Evolutionary conservation across 495 filamentous ascomycete species (phyloP).

Genomic region (Podospora comata): DNA sequence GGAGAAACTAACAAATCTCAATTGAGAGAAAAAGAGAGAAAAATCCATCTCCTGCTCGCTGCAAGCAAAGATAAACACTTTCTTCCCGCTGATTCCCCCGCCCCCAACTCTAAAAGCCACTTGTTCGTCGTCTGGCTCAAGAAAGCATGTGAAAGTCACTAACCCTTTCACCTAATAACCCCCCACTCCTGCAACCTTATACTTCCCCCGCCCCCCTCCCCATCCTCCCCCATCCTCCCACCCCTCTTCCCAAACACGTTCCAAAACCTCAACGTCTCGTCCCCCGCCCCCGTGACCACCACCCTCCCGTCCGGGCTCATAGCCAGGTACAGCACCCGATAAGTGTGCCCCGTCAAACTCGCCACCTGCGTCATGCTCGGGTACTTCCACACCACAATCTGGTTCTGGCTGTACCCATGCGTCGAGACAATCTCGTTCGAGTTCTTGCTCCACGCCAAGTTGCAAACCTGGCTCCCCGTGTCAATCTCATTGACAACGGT

Average conservation of each 20-base stretch:
- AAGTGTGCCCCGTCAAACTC: constrained; percentile 92
- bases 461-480: constrained; percentile 95
- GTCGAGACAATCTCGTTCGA: constrained; percentile 96
- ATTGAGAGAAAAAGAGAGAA: too few relatives aligned
- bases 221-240: constrained; percentile 48
- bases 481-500: constrained; percentile 79
- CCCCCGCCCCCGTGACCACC: constrained; percentile 92
- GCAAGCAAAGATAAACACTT: neutral
- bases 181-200: constrained; percentile 62
- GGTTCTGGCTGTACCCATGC: constrained; percentile 96
- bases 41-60: too few relatives aligned
- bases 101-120: neutral
- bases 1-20: too few relatives aligned
- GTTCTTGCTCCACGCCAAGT: constrained; percentile 92
- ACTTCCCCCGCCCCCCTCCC: constrained; percentile 33
- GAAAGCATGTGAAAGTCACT: neutral
- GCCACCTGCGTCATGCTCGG: constrained; percentile 95
- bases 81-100: neutral
- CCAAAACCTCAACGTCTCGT: constrained; percentile 96
- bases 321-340: constrained; percentile 89
- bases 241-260: constrained; percentile 75
- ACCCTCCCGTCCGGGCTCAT: constrained; percentile 95
- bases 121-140: too few relatives aligned
- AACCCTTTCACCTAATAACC: constrained; percentile 57
- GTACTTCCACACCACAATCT: constrained; percentile 99